Base-by-base conservation (phyloP, 805 yeast genomes). In the Schizosaccharomyces lindneri region DNA sequence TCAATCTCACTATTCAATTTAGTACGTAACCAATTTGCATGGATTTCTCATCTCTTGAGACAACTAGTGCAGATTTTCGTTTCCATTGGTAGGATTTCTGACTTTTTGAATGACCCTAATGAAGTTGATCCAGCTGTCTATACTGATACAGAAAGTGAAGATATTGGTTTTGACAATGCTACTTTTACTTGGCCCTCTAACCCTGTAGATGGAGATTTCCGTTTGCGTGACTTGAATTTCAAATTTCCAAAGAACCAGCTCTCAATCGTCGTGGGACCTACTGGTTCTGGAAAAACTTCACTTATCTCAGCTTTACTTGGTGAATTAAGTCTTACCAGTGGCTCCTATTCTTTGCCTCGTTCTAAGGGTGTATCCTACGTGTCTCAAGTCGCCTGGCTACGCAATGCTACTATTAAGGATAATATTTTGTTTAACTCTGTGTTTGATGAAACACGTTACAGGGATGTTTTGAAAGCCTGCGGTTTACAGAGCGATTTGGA, bases 31-130 rank as follows among this genome's bases (percentile, higher is more conserved):
- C 98, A 97, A 13, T 77, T 93, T 67, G 97, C 89, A 71, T 90
- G 87, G 71, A 77, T 93, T 62, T 82, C 95, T 39, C 94, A 87
- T 71, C 88, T 88, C 90, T 76, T 89, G 55, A 81, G 94, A 55
- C 82, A 80, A 67, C 87, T 85, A 51, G 81, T 89, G 63, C 96
- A 89, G 71, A 83, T 95, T 19, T 88, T 87, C 73, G 97, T 93
- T 31, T 89, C 97, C 0, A 72, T 90, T 62, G 94, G 87, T 70
- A 85, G 98, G 78, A 83, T 93, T 62, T 80, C 79, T 63, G 82
- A 81, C 36, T 93, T 89, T 70, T 29, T 51, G n/a, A 5, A 51
- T 24, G 57, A 51, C 36, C 31, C 31, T 6, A 29, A 51, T 29
- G 57, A 51, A 51, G 78, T 93, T 69, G 57, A 21, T 51, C 75